These are phyloP conservation scores for Termitomyces sp. DNA, from an alignment of 768 basidiomycete species.

Conservation along the genomic window DNA sequence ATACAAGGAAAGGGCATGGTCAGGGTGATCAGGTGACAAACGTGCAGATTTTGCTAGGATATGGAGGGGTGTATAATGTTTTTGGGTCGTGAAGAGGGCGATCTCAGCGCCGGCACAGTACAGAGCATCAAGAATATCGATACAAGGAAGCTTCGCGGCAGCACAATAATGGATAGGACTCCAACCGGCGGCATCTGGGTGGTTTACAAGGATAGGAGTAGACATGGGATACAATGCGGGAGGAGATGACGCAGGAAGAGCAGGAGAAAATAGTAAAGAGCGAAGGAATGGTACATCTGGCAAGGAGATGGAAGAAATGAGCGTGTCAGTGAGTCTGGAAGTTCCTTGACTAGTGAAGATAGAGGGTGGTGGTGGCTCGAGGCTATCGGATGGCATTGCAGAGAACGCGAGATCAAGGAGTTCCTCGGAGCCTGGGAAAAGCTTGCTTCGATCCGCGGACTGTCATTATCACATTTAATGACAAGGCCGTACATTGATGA, in stretches of 20 bases:
- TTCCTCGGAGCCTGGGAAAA: slow-evolving; percentile 28
- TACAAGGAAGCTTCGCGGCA: slow-evolving; percentile 46
- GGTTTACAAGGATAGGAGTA: slow-evolving; percentile 58
- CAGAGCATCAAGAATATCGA: slow-evolving; percentile 60
- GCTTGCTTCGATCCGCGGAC: slow-evolving; percentile 33
- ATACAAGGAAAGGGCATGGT: slow-evolving; percentile 37
- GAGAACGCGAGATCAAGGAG: slow-evolving; percentile 31
- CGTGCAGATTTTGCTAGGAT: slow-evolving; percentile 45
- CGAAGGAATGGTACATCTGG: slow-evolving; percentile 46
- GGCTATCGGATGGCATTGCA: slow-evolving; percentile 32
- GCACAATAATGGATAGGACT: slow-evolving; percentile 69
- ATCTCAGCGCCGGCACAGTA: slow-evolving; percentile 75
- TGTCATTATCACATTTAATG: slow-evolving; percentile 15
- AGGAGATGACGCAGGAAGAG: slow-evolving; percentile 31
- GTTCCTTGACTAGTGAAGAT: slow-evolving; percentile 36
- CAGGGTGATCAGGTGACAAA: slow-evolving; percentile 25
- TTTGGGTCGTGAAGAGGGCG: slow-evolving; percentile 57
- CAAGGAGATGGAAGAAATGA: slow-evolving; percentile 49
- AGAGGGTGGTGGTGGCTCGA: slow-evolving; percentile 34
- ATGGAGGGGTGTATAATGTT: slow-evolving; percentile 65
- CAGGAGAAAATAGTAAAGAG: slow-evolving; percentile 48
- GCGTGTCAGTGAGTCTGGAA: slow-evolving; percentile 38
- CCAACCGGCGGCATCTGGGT: slow-evolving; percentile 65
- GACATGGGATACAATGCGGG: slow-evolving; percentile 37
- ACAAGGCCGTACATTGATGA: slow-evolving; percentile 6